Conservation (phyloP, 805 yeast species). For the Yarrowia deformans region DNA sequence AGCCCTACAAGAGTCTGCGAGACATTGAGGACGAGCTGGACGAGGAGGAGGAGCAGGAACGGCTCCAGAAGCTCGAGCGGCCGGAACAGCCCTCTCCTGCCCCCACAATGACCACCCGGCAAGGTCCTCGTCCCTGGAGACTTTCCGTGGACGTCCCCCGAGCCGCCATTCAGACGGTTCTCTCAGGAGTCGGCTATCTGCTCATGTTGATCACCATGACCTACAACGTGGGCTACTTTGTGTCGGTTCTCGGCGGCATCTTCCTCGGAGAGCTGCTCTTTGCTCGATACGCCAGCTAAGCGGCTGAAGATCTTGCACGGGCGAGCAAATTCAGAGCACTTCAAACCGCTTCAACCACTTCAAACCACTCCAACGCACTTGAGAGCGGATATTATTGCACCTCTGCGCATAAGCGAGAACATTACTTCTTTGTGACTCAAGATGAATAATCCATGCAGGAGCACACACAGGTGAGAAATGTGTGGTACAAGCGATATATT, state of each 20-base stretch:
- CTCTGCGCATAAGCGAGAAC: slow-evolving; percentile 7
- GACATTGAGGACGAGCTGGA: slow-evolving; percentile 41
- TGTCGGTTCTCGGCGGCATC: slow-evolving; percentile 47
- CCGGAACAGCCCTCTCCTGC: slow-evolving; percentile 2
- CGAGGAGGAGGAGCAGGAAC: slow-evolving; percentile 38
- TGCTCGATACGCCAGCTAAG: slow-evolving; percentile 44
- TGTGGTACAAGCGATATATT: background rate
- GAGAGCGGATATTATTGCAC: slow-evolving; percentile 9
- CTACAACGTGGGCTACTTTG: slow-evolving; percentile 47
- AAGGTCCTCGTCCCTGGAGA: slow-evolving; percentile 38
- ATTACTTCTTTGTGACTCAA: background rate
- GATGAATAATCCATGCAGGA: slow-evolving; percentile 1
- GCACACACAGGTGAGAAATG: background rate
- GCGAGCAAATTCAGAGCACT: slow-evolving; percentile 6
- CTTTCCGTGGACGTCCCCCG: slow-evolving; percentile 37
- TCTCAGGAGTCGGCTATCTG: slow-evolving; percentile 44
- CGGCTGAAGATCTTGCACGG: too few species aligned
- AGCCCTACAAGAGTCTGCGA: slow-evolving; percentile 35
- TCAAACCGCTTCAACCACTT: background rate
- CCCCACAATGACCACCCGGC: slow-evolving; percentile 7
- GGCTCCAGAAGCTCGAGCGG: slow-evolving; percentile 25
- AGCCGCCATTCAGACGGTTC: slow-evolving; percentile 42
- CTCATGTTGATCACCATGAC: slow-evolving; percentile 49
- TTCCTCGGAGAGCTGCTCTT: slow-evolving; percentile 46
- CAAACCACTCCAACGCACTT: too few species aligned